Evolutionary conservation across 176 grass and related monocot species (phyloP), one percentile per base, ranked within the genome.

Genomic region (Oryza australiensis): DNA sequence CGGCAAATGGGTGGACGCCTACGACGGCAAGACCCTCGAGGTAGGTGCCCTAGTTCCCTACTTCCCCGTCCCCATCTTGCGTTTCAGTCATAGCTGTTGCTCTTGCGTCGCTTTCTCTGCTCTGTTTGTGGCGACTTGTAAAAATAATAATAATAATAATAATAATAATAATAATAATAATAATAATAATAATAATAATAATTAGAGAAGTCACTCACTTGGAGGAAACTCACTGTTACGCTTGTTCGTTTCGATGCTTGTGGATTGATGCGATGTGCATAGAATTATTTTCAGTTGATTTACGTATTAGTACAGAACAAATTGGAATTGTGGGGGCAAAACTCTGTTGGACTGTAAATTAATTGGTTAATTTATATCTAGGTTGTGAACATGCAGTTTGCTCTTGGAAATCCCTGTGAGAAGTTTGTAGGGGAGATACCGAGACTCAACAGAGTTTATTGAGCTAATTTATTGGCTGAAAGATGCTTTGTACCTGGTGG

Each of bases 1-100:
- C 13, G 92, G 92, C 26, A 64, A 89, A 71, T 97, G 95, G 95
- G 83, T 92, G 20, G 92, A 97, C 86, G 89, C 92, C 42, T 91
- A 94, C 65, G 88, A 97, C 80, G 90, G 95, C 20, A 97, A 91
- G 80, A 97, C 80, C 29, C 84, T 94, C 14, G 88, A 97, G 94
- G 95, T 97, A 43, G 2, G 43, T 62, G 2, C 18, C 38, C 45
- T 40, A 10, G 38, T 40, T 40, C 9, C 38, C 45, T 40, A 10
- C 9, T 40, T 40, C 9, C 38, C 38, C 38, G 38, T 40, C 38
- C 38, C 38, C 38, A 40, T 40, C 38, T 7, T 9, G 1, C 38
- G 7, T 40, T 9, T 40, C 38, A 40, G 38, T 8, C 38, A 40
- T 40, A 40, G 38, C 18, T 62, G 73, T 68, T 41, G 26, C 38